These are phyloP conservation scores for Atkinsonella hypoxylon DNA, from an alignment of 2,329 filamentous ascomycete genomes.

Conservation along the genomic window DNA sequence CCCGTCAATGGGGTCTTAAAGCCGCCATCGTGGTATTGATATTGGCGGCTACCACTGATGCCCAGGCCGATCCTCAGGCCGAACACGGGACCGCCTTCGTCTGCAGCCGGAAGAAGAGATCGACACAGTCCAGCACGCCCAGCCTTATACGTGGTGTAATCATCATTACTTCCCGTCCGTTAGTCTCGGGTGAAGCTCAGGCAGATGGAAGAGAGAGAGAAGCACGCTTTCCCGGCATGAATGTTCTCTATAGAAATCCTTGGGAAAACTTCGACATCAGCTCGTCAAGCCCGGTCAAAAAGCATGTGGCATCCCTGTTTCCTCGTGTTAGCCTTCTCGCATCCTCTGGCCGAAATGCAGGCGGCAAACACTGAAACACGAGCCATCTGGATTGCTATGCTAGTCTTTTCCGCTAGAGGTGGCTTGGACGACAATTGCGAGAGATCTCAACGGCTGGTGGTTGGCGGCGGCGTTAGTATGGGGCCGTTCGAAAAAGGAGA, in stretches of 20 bases:
- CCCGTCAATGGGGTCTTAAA: background rate
- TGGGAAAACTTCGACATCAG: background rate
- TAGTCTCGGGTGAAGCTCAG: too few species aligned
- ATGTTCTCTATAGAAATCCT: background rate
- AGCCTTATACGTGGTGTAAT: too few species aligned
- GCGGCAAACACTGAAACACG: conserved; percentile 1
- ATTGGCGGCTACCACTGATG: background rate
- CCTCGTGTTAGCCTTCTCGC: conserved; percentile 8
- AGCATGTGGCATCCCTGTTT: conserved; percentile 5
- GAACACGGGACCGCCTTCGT: background rate
- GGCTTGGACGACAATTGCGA: too few species aligned
- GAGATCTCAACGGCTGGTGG: too few species aligned
- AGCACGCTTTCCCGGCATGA: too few species aligned
- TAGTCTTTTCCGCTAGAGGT: background rate
- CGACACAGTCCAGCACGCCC: too few species aligned
- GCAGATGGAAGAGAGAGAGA: too few species aligned
- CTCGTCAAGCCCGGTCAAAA: background rate
- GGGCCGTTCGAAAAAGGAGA: too few species aligned
- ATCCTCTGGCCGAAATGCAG: conserved; percentile 6
- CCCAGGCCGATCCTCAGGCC: background rate
- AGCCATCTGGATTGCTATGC: background rate
- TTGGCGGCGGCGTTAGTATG: too few species aligned
- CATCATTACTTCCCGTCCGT: too few species aligned
- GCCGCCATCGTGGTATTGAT: background rate
- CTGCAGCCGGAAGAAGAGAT: too few species aligned